Evolutionary conservation across 2,329 filamentous ascomycete genomes (phyloP).

Genomic region (Exophiala oligosperma): DNA sequence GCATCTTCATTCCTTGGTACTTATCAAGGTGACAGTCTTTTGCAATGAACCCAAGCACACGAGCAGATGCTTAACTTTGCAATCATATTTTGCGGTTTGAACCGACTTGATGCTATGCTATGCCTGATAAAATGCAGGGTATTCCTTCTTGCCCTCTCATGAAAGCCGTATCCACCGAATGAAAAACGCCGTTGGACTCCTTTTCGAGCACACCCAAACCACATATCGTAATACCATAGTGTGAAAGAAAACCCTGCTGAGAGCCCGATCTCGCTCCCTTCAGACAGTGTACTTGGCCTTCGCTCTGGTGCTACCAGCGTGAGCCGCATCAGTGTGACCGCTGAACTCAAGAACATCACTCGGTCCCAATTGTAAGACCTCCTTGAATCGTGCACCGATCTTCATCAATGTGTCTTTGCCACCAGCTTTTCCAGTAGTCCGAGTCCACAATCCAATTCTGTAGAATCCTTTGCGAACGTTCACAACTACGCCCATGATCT

Average conservation of each 20-base stretch:
- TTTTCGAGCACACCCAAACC: conserved; percentile 5
- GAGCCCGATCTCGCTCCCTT: conserved; percentile 37
- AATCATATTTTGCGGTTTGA: neutral
- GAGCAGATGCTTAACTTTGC: neutral
- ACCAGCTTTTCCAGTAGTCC: conserved; percentile 88
- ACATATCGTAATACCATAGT: conserved; percentile 8
- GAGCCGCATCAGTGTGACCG: conserved; percentile 90
- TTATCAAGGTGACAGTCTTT: too few relatives aligned
- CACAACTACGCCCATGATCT: conserved; percentile 97
- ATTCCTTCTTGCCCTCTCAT: conserved; percentile 11
- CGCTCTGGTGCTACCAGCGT: conserved; percentile 88
- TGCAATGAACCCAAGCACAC: too few relatives aligned
- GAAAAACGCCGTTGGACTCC: conserved; percentile 17
- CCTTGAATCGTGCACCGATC: conserved; percentile 91
- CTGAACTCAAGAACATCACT: conserved; percentile 88
- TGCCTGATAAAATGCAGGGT: conserved; percentile 22
- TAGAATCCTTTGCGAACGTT: conserved; percentile 99
- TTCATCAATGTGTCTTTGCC: conserved; percentile 78
- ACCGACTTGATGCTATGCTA: conserved; percentile 13
- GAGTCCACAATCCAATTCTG: conserved; percentile 96
- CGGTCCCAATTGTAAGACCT: conserved; percentile 75
- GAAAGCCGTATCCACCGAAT: conserved; percentile 3
- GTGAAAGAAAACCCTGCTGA: neutral
- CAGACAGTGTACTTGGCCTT: conserved; percentile 90
- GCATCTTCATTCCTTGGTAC: too few relatives aligned